Base-by-base conservation (phyloP, 2,329 filamentous ascomycete genomes). In the Aaosphaeria pasadenensis region DNA sequence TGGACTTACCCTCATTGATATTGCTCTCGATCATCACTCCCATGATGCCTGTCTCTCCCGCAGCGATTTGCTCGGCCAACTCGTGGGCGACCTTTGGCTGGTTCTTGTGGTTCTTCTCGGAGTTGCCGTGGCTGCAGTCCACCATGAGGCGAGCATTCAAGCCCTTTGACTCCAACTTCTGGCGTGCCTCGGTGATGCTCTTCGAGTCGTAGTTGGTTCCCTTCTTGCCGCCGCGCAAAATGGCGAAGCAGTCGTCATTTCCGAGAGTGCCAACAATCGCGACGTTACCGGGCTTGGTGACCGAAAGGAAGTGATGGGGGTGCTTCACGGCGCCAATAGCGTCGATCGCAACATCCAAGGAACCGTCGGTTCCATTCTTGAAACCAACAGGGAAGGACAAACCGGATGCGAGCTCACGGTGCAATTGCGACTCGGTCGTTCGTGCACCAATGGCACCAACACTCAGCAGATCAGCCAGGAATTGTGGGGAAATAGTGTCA, bases 11-110 rank as follows among this genome's bases (percentile, higher is more conserved):
- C 76, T 96, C 92, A 63, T 92, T 87, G 74, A 97, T 95, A 72
- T 97, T 89, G 72, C 89, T 95, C 78, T 99, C 94, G 64, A 99
- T 95, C 94, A 99, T 99, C 51, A 97, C 89, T 63, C 94, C 94
- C 84, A 96, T 92, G 65, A 99, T 94, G 43, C 79, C 87, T 3
- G 81, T 81, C 76, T 97, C 92, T 33, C 94, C 94, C 49, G 81
- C 83, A 46, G 86, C 80, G 51, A 99, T 88, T 75, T 99, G 94
- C 64, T 88, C 85, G 2, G 89, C 91, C 48, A 99, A 71, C 7
- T 79, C 82, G 44, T 84, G 85, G 4, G 91, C 91, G 17, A 99
- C 94, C 79, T 92, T 91, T 57, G 91, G 91, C 75, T 99, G 94
- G 74, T 97, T 99, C 76, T 85, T 91, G 80, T 97, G 92, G 74